These are phyloP conservation scores for Emericellopsis atlantica DNA, from an alignment of 2,329 filamentous ascomycete genomes.

Conservation along the genomic window DNA sequence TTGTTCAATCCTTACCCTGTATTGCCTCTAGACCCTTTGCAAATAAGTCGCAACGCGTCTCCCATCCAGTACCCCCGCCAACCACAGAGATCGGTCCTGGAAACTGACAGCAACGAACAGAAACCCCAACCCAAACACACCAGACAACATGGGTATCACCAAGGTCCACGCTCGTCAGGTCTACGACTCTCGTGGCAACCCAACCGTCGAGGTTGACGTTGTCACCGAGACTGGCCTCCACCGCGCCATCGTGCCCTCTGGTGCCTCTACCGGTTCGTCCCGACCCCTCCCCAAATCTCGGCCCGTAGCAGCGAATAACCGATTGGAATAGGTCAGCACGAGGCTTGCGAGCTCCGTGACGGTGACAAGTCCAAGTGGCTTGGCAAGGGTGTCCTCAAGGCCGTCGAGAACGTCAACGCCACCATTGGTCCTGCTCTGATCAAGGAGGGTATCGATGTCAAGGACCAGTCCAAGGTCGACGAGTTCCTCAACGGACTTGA, in stretches of 20 bases:
- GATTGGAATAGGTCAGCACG: constrained; percentile 57
- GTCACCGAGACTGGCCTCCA: constrained; percentile 94
- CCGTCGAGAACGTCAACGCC: constrained; percentile 75
- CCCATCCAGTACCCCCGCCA: background rate
- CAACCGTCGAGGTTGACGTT: constrained; percentile 95
- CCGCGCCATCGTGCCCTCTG: constrained; percentile 94
- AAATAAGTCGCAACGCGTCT: background rate
- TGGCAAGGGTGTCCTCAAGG: constrained; percentile 80
- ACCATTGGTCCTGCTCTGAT: constrained; percentile 71
- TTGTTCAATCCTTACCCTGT: no score
- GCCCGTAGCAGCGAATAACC: constrained; percentile 13
- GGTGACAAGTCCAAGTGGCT: constrained; percentile 78
- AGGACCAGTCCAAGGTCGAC: constrained; percentile 76
- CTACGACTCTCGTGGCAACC: constrained; percentile 98
- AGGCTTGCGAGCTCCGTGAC: constrained; percentile 84
- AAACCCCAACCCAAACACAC: background rate
- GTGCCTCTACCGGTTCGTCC: constrained; percentile 77
- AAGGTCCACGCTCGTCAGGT: constrained; percentile 89
- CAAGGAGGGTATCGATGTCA: constrained; percentile 71
- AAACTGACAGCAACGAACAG: background rate
- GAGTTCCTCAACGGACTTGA: constrained; percentile 78
- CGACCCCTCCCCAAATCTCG: constrained; percentile 9
- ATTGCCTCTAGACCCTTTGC: background rate
- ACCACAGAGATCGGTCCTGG: background rate
- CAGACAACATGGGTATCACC: constrained; percentile 67